phyloP scores from a whole-genome alignment of 2,329 filamentous ascomycete genomes.

The Botryotinia convoluta region DNA sequence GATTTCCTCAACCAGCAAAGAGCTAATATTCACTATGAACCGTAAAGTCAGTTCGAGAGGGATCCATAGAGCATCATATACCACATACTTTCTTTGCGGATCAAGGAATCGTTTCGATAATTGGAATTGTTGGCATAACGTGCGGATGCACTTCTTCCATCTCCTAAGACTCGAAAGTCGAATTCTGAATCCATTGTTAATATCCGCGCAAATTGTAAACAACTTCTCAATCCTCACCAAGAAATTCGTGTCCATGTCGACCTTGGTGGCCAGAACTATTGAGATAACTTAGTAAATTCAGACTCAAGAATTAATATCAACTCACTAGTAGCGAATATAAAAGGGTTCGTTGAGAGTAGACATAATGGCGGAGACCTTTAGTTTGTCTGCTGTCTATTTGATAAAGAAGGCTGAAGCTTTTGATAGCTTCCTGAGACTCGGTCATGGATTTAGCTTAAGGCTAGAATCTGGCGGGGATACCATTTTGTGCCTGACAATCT shows the following conservation, averaged over 20 bases:
- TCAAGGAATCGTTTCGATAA: slow-evolving; percentile 96
- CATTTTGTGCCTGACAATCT: slow-evolving; percentile 13
- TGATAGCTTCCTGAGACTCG: neutral
- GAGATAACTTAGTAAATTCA: slow-evolving; percentile 24
- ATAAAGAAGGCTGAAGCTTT: slow-evolving; percentile 31
- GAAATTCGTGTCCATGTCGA: slow-evolving; percentile 95
- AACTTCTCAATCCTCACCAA: slow-evolving; percentile 58
- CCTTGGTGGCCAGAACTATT: slow-evolving; percentile 92
- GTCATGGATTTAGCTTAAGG: neutral
- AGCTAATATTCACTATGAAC: slow-evolving; percentile 88
- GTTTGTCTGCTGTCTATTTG: slow-evolving; percentile 8
- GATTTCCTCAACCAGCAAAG: slow-evolving; percentile 86
- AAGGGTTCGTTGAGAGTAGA: slow-evolving; percentile 66
- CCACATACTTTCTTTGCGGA: slow-evolving; percentile 94
- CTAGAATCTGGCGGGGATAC: slow-evolving; percentile 14
- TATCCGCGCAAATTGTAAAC: neutral
- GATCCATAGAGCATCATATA: slow-evolving; percentile 4
- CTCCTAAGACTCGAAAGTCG: slow-evolving; percentile 88
- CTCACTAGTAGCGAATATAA: slow-evolving; percentile 97
- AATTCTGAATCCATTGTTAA: slow-evolving; percentile 65
- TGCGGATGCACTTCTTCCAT: slow-evolving; percentile 88
- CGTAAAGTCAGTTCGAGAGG: slow-evolving; percentile 18
- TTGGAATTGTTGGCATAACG: slow-evolving; percentile 99
- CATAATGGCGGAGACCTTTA: slow-evolving; percentile 28
- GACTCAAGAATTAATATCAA: neutral